A percentile compares a stretch with the other conserved stretches of the same genome.
These are phyloP conservation scores for Pseudocercospora cruenta DNA, from an alignment of 2,329 filamentous ascomycete genomes.

Conservation along the genomic window DNA sequence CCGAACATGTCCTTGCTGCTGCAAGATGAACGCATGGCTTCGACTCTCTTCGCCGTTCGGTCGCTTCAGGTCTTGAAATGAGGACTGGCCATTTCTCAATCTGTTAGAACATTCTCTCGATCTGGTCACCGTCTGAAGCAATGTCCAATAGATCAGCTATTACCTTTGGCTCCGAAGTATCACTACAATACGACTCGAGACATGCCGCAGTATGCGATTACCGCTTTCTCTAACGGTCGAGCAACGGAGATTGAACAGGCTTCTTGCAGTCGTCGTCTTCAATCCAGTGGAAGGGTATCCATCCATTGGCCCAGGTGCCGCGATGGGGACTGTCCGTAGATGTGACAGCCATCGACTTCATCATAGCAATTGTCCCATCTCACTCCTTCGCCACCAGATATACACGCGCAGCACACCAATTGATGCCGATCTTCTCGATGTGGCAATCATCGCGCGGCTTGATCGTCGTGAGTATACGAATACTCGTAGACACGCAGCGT, in stretches of 20 bases:
- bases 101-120: background rate
- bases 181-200: background rate
- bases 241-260: background rate
- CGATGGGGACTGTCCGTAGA: background rate
- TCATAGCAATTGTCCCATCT: background rate
- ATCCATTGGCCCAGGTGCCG: background rate
- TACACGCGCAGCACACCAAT: background rate
- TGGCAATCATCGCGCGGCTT: background rate
- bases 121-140: background rate
- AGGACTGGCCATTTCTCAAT: background rate
- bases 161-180: background rate
- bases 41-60: background rate
- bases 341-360: background rate
- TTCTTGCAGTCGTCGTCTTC: background rate
- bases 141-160: background rate
- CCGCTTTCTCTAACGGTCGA: background rate
- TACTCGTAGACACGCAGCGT: background rate
- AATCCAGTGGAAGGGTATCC: background rate
- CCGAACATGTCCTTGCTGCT: slow-evolving; percentile 4
- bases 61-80: background rate
- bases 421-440: background rate
- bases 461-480: background rate
- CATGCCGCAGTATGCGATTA: background rate
- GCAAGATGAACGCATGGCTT: slow-evolving; percentile 2
- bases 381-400: background rate